These are phyloP conservation scores for Hylodesmum podocarpum DNA, from an alignment of 306 rosid species.

Conservation along the genomic window DNA sequence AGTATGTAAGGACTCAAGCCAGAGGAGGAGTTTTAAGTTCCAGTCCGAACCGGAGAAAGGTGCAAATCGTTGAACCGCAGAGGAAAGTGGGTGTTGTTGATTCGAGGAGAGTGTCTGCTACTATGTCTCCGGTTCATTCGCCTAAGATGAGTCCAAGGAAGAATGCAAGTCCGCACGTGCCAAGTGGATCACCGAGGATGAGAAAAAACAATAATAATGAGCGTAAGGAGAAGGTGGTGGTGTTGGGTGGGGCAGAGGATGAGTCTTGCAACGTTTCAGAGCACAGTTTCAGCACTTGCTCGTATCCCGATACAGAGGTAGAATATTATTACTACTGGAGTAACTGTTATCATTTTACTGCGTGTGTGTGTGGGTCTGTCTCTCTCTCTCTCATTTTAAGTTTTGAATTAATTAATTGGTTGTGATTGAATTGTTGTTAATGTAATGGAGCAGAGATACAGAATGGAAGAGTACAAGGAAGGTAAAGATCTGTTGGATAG, in stretches of 20 bases:
- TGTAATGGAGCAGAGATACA: conserved; percentile 58
- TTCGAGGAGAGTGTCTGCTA: conserved; percentile 64
- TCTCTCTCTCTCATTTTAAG: background rate
- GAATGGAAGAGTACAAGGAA: conserved; percentile 62
- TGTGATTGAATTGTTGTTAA: background rate
- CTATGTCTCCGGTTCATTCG: conserved; percentile 69
- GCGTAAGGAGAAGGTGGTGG: conserved; percentile 32
- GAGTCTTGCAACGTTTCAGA: conserved; percentile 79
- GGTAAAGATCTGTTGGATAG: conserved; percentile 75
- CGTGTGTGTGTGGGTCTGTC: no score
- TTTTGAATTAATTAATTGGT: background rate
- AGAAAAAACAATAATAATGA: conserved; percentile 37
- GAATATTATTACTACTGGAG: no score
- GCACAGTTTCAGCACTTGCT: conserved; percentile 60
- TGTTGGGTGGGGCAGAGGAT: conserved; percentile 50
- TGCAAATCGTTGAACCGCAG: conserved; percentile 43
- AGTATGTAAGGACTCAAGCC: conserved; percentile 36
- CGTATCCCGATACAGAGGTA: conserved; percentile 81
- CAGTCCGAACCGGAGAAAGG: conserved; percentile 60
- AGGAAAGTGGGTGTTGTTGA: conserved; percentile 43
- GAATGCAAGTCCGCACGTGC: conserved; percentile 30
- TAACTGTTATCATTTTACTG: background rate
- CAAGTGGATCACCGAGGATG: conserved; percentile 61
- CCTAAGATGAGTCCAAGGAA: conserved; percentile 53
- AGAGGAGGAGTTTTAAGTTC: conserved; percentile 43